phyloP scores from a whole-genome alignment of 805 yeast species.

The Yarrowia sp. region DNA sequence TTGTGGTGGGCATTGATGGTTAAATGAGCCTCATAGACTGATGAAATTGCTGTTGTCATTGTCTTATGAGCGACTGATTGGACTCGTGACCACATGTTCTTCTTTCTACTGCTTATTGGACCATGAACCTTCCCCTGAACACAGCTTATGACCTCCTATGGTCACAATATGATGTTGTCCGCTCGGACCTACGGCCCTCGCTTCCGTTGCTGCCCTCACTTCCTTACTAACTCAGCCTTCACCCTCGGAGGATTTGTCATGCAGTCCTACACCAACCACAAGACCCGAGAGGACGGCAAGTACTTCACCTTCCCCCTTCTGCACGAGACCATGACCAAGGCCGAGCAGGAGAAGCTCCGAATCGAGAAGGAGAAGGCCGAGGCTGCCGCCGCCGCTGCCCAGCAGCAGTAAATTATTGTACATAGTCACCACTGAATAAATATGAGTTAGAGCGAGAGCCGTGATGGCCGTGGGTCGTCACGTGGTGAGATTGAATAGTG shows the following conservation, averaged over 20 bases:
- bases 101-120: too few relatives aligned
- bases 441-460: too few relatives aligned
- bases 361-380: conserved; percentile 37
- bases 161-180: background rate
- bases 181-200: conserved; percentile 6
- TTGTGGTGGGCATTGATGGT: too few relatives aligned
- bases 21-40: too few relatives aligned
- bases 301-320: conserved; percentile 36
- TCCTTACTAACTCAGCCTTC: conserved; percentile 36
- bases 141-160: too few relatives aligned
- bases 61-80: background rate
- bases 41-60: background rate
- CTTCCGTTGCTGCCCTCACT: too few relatives aligned
- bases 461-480: too few relatives aligned
- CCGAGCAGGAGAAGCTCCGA: conserved; percentile 33
- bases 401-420: conserved; percentile 39
- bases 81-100: too few relatives aligned
- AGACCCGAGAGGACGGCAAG: conserved; percentile 37
- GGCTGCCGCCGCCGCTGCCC: conserved; percentile 33
- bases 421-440: conserved; percentile 36
- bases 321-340: conserved; percentile 39
- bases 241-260: conserved; percentile 37
- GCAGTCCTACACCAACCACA: conserved; percentile 36
- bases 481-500: too few relatives aligned
- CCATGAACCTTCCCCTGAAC: too few relatives aligned